Evolutionary conservation across 2,329 filamentous ascomycete genomes (phyloP), one percentile per base, ranked within the genome.

Genomic region (Fusarium piperis): DNA sequence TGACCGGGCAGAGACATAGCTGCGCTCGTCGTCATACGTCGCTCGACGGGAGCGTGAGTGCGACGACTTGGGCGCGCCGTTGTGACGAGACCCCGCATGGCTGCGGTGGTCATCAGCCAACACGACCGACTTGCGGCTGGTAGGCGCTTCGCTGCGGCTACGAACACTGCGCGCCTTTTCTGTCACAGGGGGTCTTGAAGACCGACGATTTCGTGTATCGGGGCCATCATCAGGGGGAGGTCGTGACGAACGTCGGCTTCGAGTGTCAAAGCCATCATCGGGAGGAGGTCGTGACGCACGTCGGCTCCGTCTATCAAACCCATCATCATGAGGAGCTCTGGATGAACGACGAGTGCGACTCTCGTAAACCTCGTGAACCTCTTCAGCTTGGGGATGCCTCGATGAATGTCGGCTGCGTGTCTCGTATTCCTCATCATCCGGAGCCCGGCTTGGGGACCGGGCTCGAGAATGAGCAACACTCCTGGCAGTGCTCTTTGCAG

Each of bases 101-200:
- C 84, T 86, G 61, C 79, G 80, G 61, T 82, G 78, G 62, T 86
- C 85, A 9, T 86, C 83, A 12, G 77, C 78, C 60, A 84, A 74
- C 72, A 84, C 79, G 12, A 73, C 64, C 56, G 67, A 73, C 36
- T 68, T 73, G 36, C 70, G 71, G 36, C 64, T 28, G 26, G 56
- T 61, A 33, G 70, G 59, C 20, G 55, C 71, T 61, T 85, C 83
- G 75, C 85, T 87, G 56, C 82, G 81, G 20, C 83, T 79, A 28
- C 84, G 83, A 5, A 75, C 65, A 7, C 76, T 78, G 26, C 81
- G 77, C 15, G 73, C 65, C 51, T 70, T 73, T 10, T 73, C 70
- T 28, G 70, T 73, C 32, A 72, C 38, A 46, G 70, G 81, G 30
- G 81, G 80, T 11, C 82, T 82, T 13, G 82, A 81, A 2, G 81